Percentiles rank a stretch among this genome's conserved stretches.
Conservation (phyloP, 2,329 filamentous ascomycete genomes). For the Elsinoe batatas region DNA sequence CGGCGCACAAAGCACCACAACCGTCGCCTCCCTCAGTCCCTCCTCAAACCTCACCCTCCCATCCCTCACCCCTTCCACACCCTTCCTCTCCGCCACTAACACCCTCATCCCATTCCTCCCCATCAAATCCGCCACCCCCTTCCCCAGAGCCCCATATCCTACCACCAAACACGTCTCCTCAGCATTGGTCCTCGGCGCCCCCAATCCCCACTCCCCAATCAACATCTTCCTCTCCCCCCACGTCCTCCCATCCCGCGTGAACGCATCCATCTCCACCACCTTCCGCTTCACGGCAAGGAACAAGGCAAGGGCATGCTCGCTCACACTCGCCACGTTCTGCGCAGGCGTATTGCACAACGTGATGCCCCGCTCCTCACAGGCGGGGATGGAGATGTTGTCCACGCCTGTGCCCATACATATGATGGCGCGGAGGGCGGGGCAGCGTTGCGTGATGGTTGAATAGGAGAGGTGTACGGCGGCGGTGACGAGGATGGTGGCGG, state of each 20-base stretch:
- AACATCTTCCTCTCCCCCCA: constrained; percentile 34
- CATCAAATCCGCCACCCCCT: constrained; percentile 36
- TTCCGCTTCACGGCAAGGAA: constrained; percentile 39
- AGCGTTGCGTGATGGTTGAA: constrained; percentile 28
- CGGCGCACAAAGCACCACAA: constrained; percentile 28
- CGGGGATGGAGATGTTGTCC: constrained; percentile 38
- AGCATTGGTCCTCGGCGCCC: constrained; percentile 35
- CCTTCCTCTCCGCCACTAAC: constrained; percentile 39
- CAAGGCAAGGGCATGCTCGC: constrained; percentile 42
- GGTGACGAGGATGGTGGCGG: constrained; percentile 39
- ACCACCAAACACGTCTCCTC: constrained; percentile 43
- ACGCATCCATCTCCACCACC: constrained; percentile 30
- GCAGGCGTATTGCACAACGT: constrained; percentile 38
- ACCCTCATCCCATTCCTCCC: constrained; percentile 40
- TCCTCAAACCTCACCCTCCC: constrained; percentile 30
- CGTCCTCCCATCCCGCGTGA: constrained; percentile 27
- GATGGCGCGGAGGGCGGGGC: constrained; percentile 36
- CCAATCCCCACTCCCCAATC: constrained; percentile 25
- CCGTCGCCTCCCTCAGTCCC: constrained; percentile 29
- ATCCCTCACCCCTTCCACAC: constrained; percentile 20
- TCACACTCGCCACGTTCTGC: constrained; percentile 36
- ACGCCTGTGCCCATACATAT: constrained; percentile 39
- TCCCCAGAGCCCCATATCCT: constrained; percentile 39
- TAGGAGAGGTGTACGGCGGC: constrained; percentile 34
- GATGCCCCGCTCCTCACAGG: constrained; percentile 35